Base-by-base conservation (phyloP, 1,139 yeast genomes). In the Pichia sp. region DNA sequence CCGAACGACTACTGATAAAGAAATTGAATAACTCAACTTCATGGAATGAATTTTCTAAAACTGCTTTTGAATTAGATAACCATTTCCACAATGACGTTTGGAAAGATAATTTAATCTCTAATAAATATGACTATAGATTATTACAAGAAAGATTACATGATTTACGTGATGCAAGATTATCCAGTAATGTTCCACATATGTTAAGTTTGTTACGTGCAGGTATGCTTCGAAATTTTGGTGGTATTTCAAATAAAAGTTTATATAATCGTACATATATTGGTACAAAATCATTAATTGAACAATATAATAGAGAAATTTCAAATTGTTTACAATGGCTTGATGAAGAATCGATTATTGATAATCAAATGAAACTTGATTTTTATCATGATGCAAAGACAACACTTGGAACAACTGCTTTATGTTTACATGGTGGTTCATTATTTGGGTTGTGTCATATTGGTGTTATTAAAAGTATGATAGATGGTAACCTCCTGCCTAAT, bases 361-460 rank as follows among this genome's bases (percentile, higher is more conserved):
- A 69, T 44, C 86, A 81, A 53, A 66, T 78, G 48, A 84, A 85
- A 45, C 68, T 86, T 36, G 87, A 88, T 51, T 87, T 88, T 57
- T 89, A 87, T 61, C 95, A 85, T 57, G 94, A 91, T 57, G 86
- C 95, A 3, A 74, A 91, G 54, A 91, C 88, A 57, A 81, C 95
- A 0, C 77, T 84, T 60, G 98, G 98, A 0, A 76, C 87, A 40
- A 87, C 96, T 0, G 96, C 96, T 0, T 68, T 91, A 46, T 76
- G 91, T 27, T 66, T 91, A 24, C 96, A 91, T 61, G 97, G 98
- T 23, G 97, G 97, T 1, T 84, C 96, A 0, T 65, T 91, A 22
- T 91, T 89, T 64, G 97, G 97, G 0, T 67, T 91, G 47, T 88
- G 95, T 56, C 98, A 91, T 60, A 61, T 91, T 37, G 98, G 98